These are phyloP conservation scores for Fusarium multiceps DNA, from an alignment of 2,329 filamentous ascomycete genomes.

Conservation along the genomic window DNA sequence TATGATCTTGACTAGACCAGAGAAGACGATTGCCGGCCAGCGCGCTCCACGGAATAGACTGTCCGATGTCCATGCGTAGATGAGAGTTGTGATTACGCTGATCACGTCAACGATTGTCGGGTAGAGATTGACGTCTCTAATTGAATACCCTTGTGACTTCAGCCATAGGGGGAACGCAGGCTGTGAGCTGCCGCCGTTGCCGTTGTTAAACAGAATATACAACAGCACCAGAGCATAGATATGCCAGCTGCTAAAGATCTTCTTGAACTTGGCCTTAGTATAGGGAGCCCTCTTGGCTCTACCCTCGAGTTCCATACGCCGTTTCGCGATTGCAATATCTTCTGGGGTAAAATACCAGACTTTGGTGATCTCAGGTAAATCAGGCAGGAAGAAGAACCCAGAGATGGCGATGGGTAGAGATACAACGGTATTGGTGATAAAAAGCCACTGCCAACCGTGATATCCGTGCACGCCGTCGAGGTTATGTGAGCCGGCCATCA, in stretches of 20 bases:
- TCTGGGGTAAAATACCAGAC: slow-evolving; percentile 47
- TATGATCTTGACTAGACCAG: slow-evolving; percentile 57
- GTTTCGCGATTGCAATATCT: slow-evolving; percentile 45
- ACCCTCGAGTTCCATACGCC: slow-evolving; percentile 55
- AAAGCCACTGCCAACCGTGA: slow-evolving; percentile 59
- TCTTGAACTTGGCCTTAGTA: slow-evolving; percentile 63
- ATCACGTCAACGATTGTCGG: slow-evolving; percentile 69
- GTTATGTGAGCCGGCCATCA: slow-evolving; percentile 56
- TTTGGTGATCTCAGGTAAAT: slow-evolving; percentile 44
- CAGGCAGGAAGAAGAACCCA: slow-evolving; percentile 50
- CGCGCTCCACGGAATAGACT: slow-evolving; percentile 66
- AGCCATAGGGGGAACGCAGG: slow-evolving; percentile 67
- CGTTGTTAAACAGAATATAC: slow-evolving; percentile 75
- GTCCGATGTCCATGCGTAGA: slow-evolving; percentile 75
- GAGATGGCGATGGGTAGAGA: slow-evolving; percentile 50
- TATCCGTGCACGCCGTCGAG: slow-evolving; percentile 56
- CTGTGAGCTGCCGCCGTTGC: slow-evolving; percentile 57
- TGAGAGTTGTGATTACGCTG: slow-evolving; percentile 66
- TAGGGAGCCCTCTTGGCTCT: slow-evolving; percentile 55
- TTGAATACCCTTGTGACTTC: slow-evolving; percentile 56
- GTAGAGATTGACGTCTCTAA: slow-evolving; percentile 61
- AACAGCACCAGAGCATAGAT: slow-evolving; percentile 68
- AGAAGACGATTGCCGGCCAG: slow-evolving; percentile 73
- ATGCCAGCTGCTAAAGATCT: slow-evolving; percentile 73
- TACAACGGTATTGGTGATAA: slow-evolving; percentile 52